These are phyloP conservation scores for Globisporangium alternatum DNA, from an alignment of 352 stramenopile genomes.

Conservation along the genomic window DNA sequence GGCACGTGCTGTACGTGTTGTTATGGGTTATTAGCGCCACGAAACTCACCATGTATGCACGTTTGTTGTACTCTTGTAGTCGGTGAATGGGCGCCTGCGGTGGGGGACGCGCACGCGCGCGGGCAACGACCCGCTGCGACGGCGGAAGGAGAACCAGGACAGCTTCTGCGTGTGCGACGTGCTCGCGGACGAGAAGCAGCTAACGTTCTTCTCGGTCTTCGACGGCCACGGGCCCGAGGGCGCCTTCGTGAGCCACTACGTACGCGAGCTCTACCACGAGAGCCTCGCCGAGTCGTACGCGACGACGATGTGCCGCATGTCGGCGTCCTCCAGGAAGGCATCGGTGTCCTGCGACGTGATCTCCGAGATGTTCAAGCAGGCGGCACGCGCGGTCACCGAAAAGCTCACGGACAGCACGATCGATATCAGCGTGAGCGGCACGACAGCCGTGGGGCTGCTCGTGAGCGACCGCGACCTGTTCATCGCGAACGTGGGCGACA, in stretches of 20 bases:
- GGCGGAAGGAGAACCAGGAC: conserved; percentile 86
- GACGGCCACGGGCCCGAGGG: conserved; percentile 75
- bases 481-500: conserved; percentile 76
- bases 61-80: conserved; percentile 20
- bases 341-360: conserved; percentile 40
- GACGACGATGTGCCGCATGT: background rate
- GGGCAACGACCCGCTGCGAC: conserved; percentile 68
- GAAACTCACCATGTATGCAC: background rate
- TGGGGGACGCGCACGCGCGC: conserved; percentile 61
- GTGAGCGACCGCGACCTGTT: conserved; percentile 60
- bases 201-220: conserved; percentile 73
- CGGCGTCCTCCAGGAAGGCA: conserved; percentile 2
- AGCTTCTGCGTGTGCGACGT: conserved; percentile 59
- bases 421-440: conserved; percentile 77
- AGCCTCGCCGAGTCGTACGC: conserved; percentile 43
- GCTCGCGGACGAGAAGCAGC: conserved; percentile 36
- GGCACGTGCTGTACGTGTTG: background rate
- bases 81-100: conserved; percentile 33
- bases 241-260: conserved; percentile 72
- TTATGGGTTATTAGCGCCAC: background rate
- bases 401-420: conserved; percentile 45
- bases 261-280: conserved; percentile 64
- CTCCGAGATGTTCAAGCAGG: conserved; percentile 50
- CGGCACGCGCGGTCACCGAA: conserved; percentile 36
- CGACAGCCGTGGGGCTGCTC: conserved; percentile 64